These are phyloP conservation scores for Diddensiella santjacobensis DNA, from an alignment of 805 yeast species.

Conservation along the genomic window DNA sequence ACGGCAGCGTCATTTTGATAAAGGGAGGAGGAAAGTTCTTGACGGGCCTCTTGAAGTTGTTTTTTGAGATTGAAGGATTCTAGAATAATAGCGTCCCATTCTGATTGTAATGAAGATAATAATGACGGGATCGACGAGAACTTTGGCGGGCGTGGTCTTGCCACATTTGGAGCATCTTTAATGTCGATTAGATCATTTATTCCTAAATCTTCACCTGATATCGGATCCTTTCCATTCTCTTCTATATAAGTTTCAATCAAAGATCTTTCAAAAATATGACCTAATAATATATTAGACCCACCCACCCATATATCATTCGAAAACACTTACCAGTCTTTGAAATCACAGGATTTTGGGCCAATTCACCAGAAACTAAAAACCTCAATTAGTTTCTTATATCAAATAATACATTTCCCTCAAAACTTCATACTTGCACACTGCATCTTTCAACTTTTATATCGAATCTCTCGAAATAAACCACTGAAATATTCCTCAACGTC, in stretches of 20 bases:
- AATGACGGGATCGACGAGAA: constrained; percentile 73
- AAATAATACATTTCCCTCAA: too few species aligned
- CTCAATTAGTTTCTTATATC: background rate
- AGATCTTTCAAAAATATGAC: constrained; percentile 58
- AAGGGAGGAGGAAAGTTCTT: constrained; percentile 71
- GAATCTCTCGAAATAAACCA: too few species aligned
- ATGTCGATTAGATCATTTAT: constrained; percentile 54
- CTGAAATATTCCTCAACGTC: too few species aligned
- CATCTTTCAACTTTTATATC: too few species aligned
- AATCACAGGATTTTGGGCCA: constrained; percentile 66
- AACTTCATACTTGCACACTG: constrained; percentile 32
- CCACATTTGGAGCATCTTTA: constrained; percentile 32
- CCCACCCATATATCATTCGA: background rate
- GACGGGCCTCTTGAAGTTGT: constrained; percentile 59
- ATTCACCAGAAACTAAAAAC: constrained; percentile 59
- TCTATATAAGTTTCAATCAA: constrained; percentile 59
- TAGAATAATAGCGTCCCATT: constrained; percentile 83
- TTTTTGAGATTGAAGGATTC: constrained; percentile 76
- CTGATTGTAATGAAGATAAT: constrained; percentile 72
- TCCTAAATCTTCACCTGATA: constrained; percentile 57
- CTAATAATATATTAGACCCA: background rate
- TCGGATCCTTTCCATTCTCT: constrained; percentile 71
- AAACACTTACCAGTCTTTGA: constrained; percentile 34
- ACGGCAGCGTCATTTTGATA: constrained; percentile 90
- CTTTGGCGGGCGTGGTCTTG: constrained; percentile 43